Base-by-base conservation (phyloP, 2,329 filamentous ascomycete genomes). In the Penicillium sp. region DNA sequence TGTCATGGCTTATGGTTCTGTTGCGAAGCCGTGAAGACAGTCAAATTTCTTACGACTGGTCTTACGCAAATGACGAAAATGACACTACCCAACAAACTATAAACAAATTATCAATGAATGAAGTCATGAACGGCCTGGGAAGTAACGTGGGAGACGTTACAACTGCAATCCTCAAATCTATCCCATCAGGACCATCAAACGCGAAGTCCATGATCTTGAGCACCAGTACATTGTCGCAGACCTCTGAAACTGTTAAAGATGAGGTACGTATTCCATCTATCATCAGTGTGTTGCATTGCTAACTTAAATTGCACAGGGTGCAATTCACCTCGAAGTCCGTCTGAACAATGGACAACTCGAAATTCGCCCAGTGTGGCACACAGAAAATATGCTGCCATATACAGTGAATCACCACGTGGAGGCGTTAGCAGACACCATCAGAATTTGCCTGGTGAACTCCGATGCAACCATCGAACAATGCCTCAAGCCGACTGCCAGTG, bases 1-100 rank as follows among this genome's bases (percentile, higher is more conserved):
- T 75, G 34, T 71, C 78, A 39, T 80, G 78, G 78, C 68, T 79
- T 13, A 66, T 79, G 11, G 71, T 77, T 6, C 72, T 80, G 7
- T 52, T 78, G 51, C 70, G 77, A 10, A 76, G 72, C 1, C 67
- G 67, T 9, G 78, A 80, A 58, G 73, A 73, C 14, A 65, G 64
- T 34, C 64, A 70, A 14, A 57, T 71, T 10, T 59, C 45, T 13
- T 79, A 65, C 55, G 73, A 78, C 4, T 80, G 77, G 77, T 58
- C 67, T 3, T 74, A 75, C 57, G 61, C 54, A 14, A 11, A 14
- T 39, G 47, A 21, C 45, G 48, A 54, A 29, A 53, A 63, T 50
- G 55, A 16, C 9, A 39, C 34, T 32, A 39, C 34, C 29, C 45
- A 63, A 18, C 61, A 64, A 39, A 52, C 53, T 9, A 44, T 43